Percentiles rank a stretch among this genome's conserved stretches.
Conservation (phyloP, 257 asterid species). For the Solanum dulcamara region DNA sequence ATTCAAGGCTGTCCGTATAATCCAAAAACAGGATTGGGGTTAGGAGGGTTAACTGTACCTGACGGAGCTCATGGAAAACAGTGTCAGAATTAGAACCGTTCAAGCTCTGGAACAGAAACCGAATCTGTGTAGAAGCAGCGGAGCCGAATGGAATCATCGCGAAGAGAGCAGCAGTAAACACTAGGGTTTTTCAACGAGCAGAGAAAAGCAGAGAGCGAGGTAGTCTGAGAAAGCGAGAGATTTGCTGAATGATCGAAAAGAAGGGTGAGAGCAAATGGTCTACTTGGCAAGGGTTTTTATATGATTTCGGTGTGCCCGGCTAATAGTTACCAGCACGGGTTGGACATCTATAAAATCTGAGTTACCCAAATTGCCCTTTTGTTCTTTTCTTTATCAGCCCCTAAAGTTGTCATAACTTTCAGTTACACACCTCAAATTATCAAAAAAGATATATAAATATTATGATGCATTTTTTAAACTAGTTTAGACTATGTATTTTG, state of each 20-base stretch:
- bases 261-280: not conserved
- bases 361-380: not conserved
- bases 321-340: not conserved
- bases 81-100: conserved; percentile 69
- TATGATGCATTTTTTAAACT: no score
- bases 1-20: no score
- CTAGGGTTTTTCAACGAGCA: conserved; percentile 2
- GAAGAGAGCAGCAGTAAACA: not conserved
- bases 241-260: not conserved
- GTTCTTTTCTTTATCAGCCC: not conserved
- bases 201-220: not conserved
- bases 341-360: not conserved
- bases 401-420: not conserved
- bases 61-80: conserved; percentile 55
- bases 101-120: conserved; percentile 59
- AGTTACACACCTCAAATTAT: not conserved
- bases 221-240: not conserved
- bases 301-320: not conserved
- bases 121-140: conserved; percentile 49
- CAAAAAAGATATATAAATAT: no score
- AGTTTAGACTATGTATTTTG: no score
- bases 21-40: not conserved
- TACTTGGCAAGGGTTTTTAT: not conserved
- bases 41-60: conserved; percentile 26
- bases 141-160: conserved; percentile 64